Evolutionary conservation across 371 early-diverging fungal genomes (phyloP).

Genomic region (Lichtheimia ramosa): DNA sequence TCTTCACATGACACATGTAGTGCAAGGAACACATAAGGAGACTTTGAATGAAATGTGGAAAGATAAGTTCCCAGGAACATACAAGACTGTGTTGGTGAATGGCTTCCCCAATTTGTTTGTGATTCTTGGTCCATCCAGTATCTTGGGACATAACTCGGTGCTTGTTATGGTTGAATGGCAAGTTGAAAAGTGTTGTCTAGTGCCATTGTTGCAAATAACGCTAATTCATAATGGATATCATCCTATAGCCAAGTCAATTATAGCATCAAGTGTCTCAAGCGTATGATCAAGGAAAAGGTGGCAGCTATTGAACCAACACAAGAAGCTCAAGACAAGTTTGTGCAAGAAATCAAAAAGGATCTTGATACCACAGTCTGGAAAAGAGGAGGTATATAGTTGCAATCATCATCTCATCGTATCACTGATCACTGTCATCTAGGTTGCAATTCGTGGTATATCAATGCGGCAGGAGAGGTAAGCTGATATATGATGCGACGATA

Average conservation of each 20-base stretch:
- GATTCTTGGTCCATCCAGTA: constrained; percentile 42
- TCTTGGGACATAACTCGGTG: constrained; percentile 34
- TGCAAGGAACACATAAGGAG: constrained; percentile 5
- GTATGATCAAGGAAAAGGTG: constrained; percentile 15
- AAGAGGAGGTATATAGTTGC: constrained; percentile 11
- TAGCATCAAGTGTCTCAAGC: constrained; percentile 17
- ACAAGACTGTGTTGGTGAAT: constrained; percentile 21
- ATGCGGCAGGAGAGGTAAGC: constrained; percentile 2
- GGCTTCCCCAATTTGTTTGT: constrained; percentile 49
- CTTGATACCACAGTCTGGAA: constrained; percentile 27
- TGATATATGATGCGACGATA: no score
- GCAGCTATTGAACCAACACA: constrained; percentile 22
- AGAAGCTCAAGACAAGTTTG: constrained; percentile 21
- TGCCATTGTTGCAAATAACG: background rate
- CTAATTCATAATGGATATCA: background rate
- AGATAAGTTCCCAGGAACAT: constrained; percentile 18
- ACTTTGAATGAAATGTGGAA: constrained; percentile 15
- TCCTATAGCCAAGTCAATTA: constrained; percentile 22
- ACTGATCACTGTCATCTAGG: background rate
- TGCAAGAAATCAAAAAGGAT: constrained; percentile 15
- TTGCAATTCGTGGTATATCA: constrained; percentile 7
- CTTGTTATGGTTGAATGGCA: constrained; percentile 4
- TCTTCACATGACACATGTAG: background rate
- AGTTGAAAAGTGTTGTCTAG: background rate
- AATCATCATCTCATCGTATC: background rate